Percentiles rank a stretch among this genome's conserved stretches.
phyloP scores from a whole-genome alignment of 306 rosid species.

The Sicyos baderoa region DNA sequence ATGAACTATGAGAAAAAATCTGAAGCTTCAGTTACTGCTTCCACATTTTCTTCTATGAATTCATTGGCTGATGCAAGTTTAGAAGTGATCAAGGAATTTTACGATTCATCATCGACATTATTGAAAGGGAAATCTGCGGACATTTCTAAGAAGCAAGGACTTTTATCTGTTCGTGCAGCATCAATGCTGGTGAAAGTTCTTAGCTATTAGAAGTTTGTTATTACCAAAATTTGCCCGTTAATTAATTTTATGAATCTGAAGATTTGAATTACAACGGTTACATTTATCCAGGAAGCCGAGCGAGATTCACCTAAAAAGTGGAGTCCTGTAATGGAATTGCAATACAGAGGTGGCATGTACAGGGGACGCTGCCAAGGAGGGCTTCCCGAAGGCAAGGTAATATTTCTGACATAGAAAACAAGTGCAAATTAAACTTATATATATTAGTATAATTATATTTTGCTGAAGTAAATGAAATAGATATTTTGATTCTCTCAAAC shows the following conservation, averaged over 20 bases:
- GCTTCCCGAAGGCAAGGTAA: conserved; percentile 93
- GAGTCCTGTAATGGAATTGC: conserved; percentile 82
- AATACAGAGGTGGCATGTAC: conserved; percentile 77
- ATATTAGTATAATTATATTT: too few relatives aligned
- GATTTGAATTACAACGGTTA: conserved; percentile 22
- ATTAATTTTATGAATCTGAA: conserved; percentile 8
- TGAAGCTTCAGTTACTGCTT: conserved; percentile 26
- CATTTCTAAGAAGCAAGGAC: conserved; percentile 56
- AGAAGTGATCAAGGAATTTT: conserved; percentile 57
- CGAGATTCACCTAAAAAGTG: conserved; percentile 79
- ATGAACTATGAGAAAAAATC: conserved; percentile 34
- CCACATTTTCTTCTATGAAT: conserved; percentile 39
- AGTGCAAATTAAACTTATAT: not conserved
- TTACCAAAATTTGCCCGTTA: conserved; percentile 8
- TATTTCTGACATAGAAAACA: conserved; percentile 7
- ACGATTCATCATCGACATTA: conserved; percentile 41
- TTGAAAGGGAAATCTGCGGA: conserved; percentile 50
- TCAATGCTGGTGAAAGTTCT: conserved; percentile 70
- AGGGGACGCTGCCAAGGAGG: conserved; percentile 96
- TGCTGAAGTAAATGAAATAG: too few relatives aligned
- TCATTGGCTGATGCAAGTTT: conserved; percentile 45
- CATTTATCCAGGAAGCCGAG: conserved; percentile 66
- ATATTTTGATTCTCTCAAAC: too few relatives aligned
- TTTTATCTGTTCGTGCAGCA: conserved; percentile 79
- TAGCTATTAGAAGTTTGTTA: not conserved